Conservation (phyloP, 441 rosid genomes). For the Rhodomyrtus psidioides region DNA sequence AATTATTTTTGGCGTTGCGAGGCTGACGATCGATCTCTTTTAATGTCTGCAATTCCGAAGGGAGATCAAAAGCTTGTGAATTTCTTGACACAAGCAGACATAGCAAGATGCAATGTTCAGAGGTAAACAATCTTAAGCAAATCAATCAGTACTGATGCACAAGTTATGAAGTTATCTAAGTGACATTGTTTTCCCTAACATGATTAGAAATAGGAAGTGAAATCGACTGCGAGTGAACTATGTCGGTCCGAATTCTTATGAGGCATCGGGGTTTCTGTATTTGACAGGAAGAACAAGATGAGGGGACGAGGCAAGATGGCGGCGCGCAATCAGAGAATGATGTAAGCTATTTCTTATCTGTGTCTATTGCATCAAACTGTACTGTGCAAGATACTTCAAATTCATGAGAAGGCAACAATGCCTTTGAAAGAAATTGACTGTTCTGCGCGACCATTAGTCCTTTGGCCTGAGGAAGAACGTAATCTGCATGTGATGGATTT, state of each 20-base stretch:
- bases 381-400: background rate
- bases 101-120: slow-evolving; percentile 8
- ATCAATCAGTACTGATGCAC: background rate
- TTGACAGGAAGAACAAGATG: slow-evolving; percentile 25
- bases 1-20: background rate
- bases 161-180: background rate
- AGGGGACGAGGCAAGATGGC: slow-evolving; percentile 28
- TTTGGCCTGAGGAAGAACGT: background rate
- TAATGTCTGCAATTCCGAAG: slow-evolving; percentile 13
- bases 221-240: background rate
- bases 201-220: background rate
- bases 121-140: slow-evolving; percentile 11
- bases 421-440: background rate
- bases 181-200: background rate
- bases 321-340: slow-evolving; percentile 36
- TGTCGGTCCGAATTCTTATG: background rate
- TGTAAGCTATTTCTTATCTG: slow-evolving; percentile 28
- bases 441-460: background rate
- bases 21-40: background rate
- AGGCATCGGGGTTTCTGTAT: background rate
- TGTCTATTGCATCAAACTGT: background rate
- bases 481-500: background rate
- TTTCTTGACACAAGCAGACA: slow-evolving; percentile 2
- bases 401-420: background rate
- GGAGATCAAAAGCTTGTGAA: slow-evolving; percentile 11